These are phyloP conservation scores for Gossypium raimondii DNA, from an alignment of 345 rosid species.

Conservation along the genomic window DNA sequence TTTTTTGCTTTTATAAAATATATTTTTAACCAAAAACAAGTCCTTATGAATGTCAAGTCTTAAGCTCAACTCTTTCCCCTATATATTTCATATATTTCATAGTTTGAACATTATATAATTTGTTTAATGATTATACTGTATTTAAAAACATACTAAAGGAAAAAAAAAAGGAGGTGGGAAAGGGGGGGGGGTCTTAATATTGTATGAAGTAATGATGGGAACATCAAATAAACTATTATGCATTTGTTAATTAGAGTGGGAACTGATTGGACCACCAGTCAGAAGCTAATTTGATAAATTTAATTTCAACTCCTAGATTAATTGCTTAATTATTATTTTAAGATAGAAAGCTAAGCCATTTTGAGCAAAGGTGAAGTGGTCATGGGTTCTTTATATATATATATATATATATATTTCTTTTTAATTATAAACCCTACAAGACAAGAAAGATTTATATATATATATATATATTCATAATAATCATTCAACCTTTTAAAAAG, in stretches of 20 bases:
- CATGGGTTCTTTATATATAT: background rate
- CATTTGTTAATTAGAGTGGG: background rate
- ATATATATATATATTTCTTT: background rate
- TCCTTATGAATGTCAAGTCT: no score
- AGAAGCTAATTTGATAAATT: background rate
- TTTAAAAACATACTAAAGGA: background rate
- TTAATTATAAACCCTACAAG: background rate
- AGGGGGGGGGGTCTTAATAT: background rate
- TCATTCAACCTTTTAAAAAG: background rate
- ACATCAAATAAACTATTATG: background rate
- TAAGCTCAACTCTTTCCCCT: no score
- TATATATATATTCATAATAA: background rate
- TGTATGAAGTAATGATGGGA: conserved; percentile 4
- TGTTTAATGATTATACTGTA: background rate
- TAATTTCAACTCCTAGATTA: background rate
- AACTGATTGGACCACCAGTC: background rate
- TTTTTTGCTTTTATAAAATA: no score
- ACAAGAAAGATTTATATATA: no score
- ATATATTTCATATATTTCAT: no score
- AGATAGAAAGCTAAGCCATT: background rate
- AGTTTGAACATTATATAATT: background rate
- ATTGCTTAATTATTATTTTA: background rate
- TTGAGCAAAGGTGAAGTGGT: background rate
- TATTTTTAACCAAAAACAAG: no score
- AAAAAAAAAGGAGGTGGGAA: background rate